Evolutionary conservation across 83 land plant species (phyloP), one percentile per base, ranked within the genome.

Genomic region (Picea abies): DNA sequence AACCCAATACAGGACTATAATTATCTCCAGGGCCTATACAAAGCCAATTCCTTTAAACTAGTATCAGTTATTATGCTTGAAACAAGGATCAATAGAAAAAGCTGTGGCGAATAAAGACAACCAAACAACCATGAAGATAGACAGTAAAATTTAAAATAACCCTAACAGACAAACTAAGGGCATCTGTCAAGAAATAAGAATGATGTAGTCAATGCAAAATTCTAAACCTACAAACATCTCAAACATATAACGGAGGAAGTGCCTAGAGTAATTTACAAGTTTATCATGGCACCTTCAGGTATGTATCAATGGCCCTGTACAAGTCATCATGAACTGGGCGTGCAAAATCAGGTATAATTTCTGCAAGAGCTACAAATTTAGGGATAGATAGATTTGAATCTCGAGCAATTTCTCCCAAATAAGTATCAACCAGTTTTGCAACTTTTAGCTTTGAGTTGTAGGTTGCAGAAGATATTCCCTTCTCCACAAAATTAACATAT

Each of bases 271-370:
- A 56, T 56, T 11, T 56, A 16, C 8, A 79, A 32, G 16, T 81
- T 17, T 14, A n/a, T 73, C 60, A 56, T 12, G 3, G 39, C 76
- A 91, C 93, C 93, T 91, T 85, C 11, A 91, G 84, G 63, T 84
- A 91, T 58, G 83, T 89, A 67, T 91, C 93, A 84, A 91, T 86
- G 14, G 93, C 93, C 4, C 83, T 78, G 77, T 91, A 91, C 69
- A 91, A 73, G 12, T 88, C 92, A 73, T 91, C 93, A 78, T 91
- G 93, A 6, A 80, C 49, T 10, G 90, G 92, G 7, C 93, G 87
- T n/a, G 88, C 88, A 70, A 80, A 87, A 26, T 90, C 93, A 5
- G 93, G 93, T 25, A 91, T 64, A n/a, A 83, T 72, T 44, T 80
- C 82, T n/a, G 93, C 83, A 15, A 91, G 90, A 22, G 84, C 84